A percentile compares a stretch with the other conserved stretches of the same genome.
These are phyloP conservation scores for Eucalyptus marginata DNA, from an alignment of 345 rosid species.

Conservation along the genomic window DNA sequence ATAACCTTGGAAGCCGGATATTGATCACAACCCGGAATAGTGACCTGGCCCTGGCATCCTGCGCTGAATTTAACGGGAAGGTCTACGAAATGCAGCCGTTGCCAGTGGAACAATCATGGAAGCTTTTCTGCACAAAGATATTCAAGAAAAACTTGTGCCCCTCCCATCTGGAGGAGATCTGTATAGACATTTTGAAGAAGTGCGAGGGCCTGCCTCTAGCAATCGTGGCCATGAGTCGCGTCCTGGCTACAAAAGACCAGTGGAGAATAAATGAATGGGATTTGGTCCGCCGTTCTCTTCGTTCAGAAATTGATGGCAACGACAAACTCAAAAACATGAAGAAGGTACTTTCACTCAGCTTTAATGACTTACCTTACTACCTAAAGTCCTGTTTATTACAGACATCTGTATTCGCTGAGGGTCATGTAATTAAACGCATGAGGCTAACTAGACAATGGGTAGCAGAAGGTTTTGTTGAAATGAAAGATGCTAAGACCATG, in stretches of 20 bases:
- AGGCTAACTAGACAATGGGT: conserved; percentile 28
- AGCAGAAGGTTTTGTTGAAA: conserved; percentile 30
- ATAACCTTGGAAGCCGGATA: conserved; percentile 10
- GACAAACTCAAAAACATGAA: conserved; percentile 11
- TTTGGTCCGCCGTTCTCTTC: conserved; percentile 2
- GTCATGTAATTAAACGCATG: neutral
- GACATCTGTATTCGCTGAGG: conserved; percentile 26
- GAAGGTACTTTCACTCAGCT: conserved; percentile 29
- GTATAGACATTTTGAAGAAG: conserved; percentile 5
- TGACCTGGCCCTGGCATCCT: conserved; percentile 2
- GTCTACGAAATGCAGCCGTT: conserved; percentile 14
- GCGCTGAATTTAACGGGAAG: conserved; percentile 1
- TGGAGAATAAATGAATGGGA: conserved; percentile 23
- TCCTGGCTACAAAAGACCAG: conserved; percentile 16
- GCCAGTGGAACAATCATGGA: conserved; percentile 5
- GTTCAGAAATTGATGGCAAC: conserved; percentile 19
- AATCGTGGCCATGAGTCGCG: conserved; percentile 28
- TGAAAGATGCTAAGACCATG: conserved; percentile 16
- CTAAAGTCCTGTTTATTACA: conserved; percentile 32
- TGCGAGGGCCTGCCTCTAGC: conserved; percentile 35
- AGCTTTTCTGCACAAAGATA: conserved; percentile 14
- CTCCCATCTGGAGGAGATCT: conserved; percentile 6
- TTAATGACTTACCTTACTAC: conserved; percentile 28
- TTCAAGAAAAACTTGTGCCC: conserved; percentile 12
- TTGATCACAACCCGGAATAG: conserved; percentile 18